Conservation (phyloP, 2,329 filamentous ascomycete genomes). For the Verticillium albo-atrum region DNA sequence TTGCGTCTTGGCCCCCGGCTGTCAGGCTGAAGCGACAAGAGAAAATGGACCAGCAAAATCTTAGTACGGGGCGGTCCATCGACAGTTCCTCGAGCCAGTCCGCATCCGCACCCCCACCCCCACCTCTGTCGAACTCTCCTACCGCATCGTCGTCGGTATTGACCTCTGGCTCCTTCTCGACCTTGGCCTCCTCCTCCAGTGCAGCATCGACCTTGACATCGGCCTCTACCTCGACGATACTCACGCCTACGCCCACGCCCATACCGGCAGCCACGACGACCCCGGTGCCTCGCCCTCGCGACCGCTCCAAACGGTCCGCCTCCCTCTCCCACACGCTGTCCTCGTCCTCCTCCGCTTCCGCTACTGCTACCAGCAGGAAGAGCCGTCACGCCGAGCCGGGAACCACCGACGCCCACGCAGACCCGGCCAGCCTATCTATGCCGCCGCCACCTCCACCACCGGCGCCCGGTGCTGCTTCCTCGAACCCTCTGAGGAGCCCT, state of each 20-base stretch:
- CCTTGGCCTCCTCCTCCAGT: background rate
- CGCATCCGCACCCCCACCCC: background rate
- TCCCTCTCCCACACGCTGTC: constrained; percentile 36
- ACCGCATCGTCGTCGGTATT: background rate
- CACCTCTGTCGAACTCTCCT: background rate
- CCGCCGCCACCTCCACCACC: constrained; percentile 37
- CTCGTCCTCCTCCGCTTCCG: constrained; percentile 33
- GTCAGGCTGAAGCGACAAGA: background rate
- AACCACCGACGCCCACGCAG: constrained; percentile 51
- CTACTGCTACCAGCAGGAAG: constrained; percentile 43
- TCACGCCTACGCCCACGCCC: background rate
- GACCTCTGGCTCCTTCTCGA: background rate
- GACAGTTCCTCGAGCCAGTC: constrained; percentile 8
- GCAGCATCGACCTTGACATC: background rate
- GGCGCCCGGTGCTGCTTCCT: constrained; percentile 11
- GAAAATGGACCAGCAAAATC: constrained; percentile 17
- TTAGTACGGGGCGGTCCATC: constrained; percentile 17
- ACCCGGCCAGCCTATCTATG: constrained; percentile 61
- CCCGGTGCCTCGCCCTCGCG: constrained; percentile 1
- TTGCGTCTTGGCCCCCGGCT: background rate
- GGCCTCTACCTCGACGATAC: background rate
- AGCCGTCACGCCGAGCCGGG: constrained; percentile 55
- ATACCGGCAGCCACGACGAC: background rate
- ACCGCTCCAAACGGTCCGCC: constrained; percentile 17
- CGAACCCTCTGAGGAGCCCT: constrained; percentile 36